Conservation (phyloP, 768 basidiomycete species). For the Auriscalpium vulgare region DNA sequence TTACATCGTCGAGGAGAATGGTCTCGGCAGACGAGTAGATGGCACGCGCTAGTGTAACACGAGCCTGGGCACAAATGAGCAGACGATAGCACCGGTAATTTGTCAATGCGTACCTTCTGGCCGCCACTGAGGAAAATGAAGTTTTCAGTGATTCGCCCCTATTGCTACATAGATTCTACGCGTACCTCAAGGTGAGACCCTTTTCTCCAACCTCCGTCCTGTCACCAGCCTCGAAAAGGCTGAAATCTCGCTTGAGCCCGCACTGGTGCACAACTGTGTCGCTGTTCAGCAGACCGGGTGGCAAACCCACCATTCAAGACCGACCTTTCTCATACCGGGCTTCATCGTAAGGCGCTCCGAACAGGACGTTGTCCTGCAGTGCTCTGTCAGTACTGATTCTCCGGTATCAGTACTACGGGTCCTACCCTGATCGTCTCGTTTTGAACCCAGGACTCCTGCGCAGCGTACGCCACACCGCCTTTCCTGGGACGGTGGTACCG, state of each 20-base stretch:
- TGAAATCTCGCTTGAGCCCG: slow-evolving; percentile 31
- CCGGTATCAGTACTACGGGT: background rate
- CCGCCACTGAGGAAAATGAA: slow-evolving; percentile 31
- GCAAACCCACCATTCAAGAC: background rate
- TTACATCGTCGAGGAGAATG: slow-evolving; percentile 64
- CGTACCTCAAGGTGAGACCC: slow-evolving; percentile 35
- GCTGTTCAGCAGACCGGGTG: background rate
- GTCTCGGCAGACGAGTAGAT: slow-evolving; percentile 52
- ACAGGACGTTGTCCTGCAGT: slow-evolving; percentile 41
- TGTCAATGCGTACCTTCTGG: slow-evolving; percentile 30
- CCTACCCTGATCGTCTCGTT: slow-evolving; percentile 66
- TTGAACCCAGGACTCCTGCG: slow-evolving; percentile 82
- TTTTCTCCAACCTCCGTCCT: slow-evolving; percentile 52
- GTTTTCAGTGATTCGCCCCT: background rate
- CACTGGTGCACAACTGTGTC: slow-evolving; percentile 15
- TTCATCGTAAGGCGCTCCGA: slow-evolving; percentile 38
- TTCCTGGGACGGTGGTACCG: slow-evolving; percentile 64
- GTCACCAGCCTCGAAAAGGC: slow-evolving; percentile 41
- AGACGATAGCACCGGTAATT: too few species aligned
- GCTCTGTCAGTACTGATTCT: background rate
- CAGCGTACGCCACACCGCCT: slow-evolving; percentile 69
- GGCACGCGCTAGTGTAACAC: slow-evolving; percentile 50
- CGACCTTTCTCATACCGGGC: slow-evolving; percentile 34
- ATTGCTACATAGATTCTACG: background rate
- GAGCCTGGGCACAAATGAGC: slow-evolving; percentile 31